Evolutionary conservation across 345 rosid species (phyloP).

Genomic region (Euphorbia peplus): DNA sequence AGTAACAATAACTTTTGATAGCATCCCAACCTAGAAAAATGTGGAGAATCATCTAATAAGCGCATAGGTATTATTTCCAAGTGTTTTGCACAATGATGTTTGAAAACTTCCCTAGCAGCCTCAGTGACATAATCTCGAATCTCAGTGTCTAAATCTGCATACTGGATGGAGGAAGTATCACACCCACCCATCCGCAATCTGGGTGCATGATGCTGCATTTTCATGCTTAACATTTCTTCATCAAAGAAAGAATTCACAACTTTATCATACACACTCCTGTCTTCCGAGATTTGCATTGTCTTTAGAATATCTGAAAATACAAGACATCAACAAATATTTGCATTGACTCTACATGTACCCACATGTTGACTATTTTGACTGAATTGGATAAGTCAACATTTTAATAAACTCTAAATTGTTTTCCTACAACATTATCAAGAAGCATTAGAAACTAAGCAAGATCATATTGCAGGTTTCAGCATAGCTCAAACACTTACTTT

Average conservation of each 20-base stretch:
- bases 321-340: constrained; percentile 6
- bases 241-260: constrained; percentile 80
- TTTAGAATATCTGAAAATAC: constrained; percentile 62
- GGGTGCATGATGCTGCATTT: constrained; percentile 45
- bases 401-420: too few relatives aligned
- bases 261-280: constrained; percentile 78
- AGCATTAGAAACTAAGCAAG: background rate
- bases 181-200: constrained; percentile 35
- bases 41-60: constrained; percentile 59
- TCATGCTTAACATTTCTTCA: constrained; percentile 53
- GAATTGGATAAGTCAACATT: too few relatives aligned
- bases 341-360: background rate
- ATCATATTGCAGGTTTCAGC: background rate
- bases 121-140: constrained; percentile 77
- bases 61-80: constrained; percentile 67
- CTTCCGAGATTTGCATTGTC: constrained; percentile 86
- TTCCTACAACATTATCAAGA: background rate
- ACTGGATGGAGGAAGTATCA: constrained; percentile 47
- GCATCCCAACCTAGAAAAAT: constrained; percentile 53
- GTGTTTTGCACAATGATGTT: constrained; percentile 82
- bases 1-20: constrained; percentile 7
- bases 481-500: background rate
- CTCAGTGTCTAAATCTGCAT: constrained; percentile 62
- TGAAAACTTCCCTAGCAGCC: constrained; percentile 73
- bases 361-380: too few relatives aligned